Evolutionary conservation across 2,329 filamentous ascomycete species (phyloP), one percentile per base, ranked within the genome.

Genomic region (Colletotrichum sp.): DNA sequence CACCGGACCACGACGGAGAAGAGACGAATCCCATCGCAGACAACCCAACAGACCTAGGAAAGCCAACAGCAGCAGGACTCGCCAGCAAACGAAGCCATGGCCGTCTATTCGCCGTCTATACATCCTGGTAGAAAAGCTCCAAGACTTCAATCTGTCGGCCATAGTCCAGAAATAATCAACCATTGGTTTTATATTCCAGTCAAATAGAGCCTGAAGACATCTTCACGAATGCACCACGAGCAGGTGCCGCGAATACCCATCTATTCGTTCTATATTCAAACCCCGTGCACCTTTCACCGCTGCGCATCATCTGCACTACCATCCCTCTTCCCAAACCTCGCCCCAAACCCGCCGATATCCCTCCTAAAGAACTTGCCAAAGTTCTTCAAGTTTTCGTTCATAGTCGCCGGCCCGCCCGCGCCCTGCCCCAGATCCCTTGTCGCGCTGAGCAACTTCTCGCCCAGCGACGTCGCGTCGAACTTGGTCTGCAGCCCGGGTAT

Each of bases 301-400:
- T 80, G 68, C 34, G 67, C 68, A 21, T 79, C 80, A 36, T 78
- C 79, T 2, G 84, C 77, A 68, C 87, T 88, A 2, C 85, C 85
- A 72, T 91, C 89, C 68, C 90, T 85, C 85, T 91, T 93, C 63
- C 94, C 94, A 83, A 96, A 96, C 78, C 94, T 87, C 13, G 91
- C 92, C 3, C 94, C 93, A 78, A 96, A 90, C 4, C 93, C 92
- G 34, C 95, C 94, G 78, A 96, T 93, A 87, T 98, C 96, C 78
- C 96, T 89, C 78, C 94, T 93, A 88, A 99, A 99, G 86, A 99
- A 98, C 86, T 98, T 98, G 28, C 96, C 96, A 85, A 99, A 95
- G 83, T 95, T 98, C 87, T 95, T 96, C 85, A 99, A 84, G 85
- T 98, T 98, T 85, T 98, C 96, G 83, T 98, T 98, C 78, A 98